Evolutionary conservation across 2,329 filamentous ascomycete genomes (phyloP).

Genomic region (Calonectria ilicicola): DNA sequence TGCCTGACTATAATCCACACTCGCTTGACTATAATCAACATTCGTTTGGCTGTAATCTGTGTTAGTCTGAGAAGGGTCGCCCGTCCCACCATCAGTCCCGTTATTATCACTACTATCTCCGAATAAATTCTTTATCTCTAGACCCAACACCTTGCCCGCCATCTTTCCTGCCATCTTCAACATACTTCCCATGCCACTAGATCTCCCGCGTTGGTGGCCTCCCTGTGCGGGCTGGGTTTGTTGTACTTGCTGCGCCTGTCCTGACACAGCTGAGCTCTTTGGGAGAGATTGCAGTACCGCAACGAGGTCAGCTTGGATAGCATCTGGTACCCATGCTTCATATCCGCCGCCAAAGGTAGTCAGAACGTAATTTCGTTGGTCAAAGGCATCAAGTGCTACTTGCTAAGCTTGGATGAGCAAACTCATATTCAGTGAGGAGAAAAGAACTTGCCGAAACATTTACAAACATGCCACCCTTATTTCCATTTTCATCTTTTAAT

Average conservation of each 20-base stretch:
- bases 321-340: neutral
- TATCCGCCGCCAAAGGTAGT: neutral
- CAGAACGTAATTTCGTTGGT: neutral
- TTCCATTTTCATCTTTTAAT: neutral
- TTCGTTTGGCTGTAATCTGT: neutral
- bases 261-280: neutral
- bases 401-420: neutral
- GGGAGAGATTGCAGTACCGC: neutral
- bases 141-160: neutral
- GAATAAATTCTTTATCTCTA: neutral
- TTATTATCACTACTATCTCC: neutral
- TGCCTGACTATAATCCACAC: neutral
- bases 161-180: neutral
- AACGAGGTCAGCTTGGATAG: neutral
- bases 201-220: neutral
- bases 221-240: neutral
- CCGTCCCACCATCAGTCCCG: neutral
- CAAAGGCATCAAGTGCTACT: neutral
- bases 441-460: neutral
- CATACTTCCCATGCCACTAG: neutral
- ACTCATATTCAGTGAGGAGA: neutral
- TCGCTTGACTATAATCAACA: neutral
- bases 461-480: neutral
- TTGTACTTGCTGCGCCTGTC: neutral
- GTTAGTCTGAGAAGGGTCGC: neutral